Percentiles rank a stretch among this genome's conserved stretches.
These are phyloP conservation scores for Globisporangium solare DNA, from an alignment of 352 stramenopile genomes.

Conservation along the genomic window DNA sequence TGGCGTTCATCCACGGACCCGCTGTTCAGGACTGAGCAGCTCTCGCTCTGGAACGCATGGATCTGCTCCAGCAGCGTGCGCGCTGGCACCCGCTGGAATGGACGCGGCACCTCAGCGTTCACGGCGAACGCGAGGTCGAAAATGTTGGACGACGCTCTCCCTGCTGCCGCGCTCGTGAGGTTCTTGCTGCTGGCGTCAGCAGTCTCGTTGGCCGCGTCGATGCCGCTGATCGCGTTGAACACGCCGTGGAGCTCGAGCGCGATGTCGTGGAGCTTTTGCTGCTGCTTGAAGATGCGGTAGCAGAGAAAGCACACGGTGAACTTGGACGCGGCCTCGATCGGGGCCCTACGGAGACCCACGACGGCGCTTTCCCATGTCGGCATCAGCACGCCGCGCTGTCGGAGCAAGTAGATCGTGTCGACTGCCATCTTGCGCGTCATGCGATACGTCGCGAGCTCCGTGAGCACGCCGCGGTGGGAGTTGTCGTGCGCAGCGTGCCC, in stretches of 20 bases:
- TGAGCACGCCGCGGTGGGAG: constrained; percentile 24
- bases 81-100: too few relatives aligned
- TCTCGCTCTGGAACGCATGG: constrained; percentile 14
- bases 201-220: background rate
- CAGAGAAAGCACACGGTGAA: constrained; percentile 71
- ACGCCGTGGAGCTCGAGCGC: constrained; percentile 37
- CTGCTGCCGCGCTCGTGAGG: background rate
- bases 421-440: constrained; percentile 81
- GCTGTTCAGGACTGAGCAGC: constrained; percentile 8
- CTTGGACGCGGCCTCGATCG: constrained; percentile 30
- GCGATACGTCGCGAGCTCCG: constrained; percentile 41
- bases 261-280: constrained; percentile 42
- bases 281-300: constrained; percentile 74
- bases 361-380: constrained; percentile 55
- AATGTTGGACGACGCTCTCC: constrained; percentile 8
- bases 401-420: constrained; percentile 60
- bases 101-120: background rate
- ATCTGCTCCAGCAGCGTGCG: constrained; percentile 8
- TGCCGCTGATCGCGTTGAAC: constrained; percentile 6
- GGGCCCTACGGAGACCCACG: constrained; percentile 29
- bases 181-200: background rate
- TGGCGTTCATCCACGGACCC: constrained; percentile 10
- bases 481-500: constrained; percentile 12
- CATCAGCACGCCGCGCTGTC: constrained; percentile 54
- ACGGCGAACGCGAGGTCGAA: constrained; percentile 15